Evolutionary conservation across 192 early-diverging fungal genomes (phyloP).

Genomic region (Glomus cerebriforme): DNA sequence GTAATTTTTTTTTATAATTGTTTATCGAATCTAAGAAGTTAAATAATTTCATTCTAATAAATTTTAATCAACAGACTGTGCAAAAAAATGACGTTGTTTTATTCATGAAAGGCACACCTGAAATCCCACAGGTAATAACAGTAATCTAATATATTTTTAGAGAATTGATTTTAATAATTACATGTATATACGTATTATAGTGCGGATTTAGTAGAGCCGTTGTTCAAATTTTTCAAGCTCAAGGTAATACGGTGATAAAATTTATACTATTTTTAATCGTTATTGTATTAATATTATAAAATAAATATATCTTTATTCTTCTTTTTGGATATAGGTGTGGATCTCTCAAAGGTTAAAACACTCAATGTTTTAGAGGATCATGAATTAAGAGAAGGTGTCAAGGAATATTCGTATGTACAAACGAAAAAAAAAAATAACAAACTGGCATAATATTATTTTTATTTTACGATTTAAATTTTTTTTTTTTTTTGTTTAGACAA

Average conservation of each 20-base stretch:
- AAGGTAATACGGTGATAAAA: conserved; percentile 48
- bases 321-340: conserved; percentile 58
- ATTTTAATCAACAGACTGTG: background rate
- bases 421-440: background rate
- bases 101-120: conserved; percentile 97
- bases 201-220: conserved; percentile 96
- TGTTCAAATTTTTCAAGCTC: conserved; percentile 82
- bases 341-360: conserved; percentile 61
- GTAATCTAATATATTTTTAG: background rate
- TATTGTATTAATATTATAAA: background rate
- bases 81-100: conserved; percentile 57
- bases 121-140: conserved; percentile 73
- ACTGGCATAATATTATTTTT: no score
- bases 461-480: no score
- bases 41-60: background rate
- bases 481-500: conserved; percentile 42
- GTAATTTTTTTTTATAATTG: background rate
- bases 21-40: background rate
- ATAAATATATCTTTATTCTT: no score
- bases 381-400: conserved; percentile 89
- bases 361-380: conserved; percentile 90
- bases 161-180: background rate
- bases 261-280: no score
- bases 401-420: conserved; percentile 79
- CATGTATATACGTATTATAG: conserved; percentile 41